Evolutionary conservation across 768 basidiomycete species (phyloP).

Genomic region (Russula earlei): DNA sequence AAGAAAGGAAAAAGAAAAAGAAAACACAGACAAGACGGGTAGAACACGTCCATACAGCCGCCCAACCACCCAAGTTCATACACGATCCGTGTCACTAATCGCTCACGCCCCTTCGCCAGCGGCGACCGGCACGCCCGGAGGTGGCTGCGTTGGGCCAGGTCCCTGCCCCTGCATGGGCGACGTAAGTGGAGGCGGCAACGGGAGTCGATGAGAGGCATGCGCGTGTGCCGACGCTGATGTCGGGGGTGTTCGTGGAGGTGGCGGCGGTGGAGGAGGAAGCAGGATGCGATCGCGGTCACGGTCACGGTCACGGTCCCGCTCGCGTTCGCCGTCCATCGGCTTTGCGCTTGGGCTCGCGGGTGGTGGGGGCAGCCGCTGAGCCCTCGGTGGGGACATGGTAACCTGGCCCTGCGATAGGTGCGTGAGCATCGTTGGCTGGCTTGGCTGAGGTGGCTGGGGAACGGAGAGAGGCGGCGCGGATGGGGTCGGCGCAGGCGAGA

Average conservation of each 20-base stretch:
- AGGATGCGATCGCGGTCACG: slow-evolving; percentile 11
- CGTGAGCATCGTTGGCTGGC: not conserved
- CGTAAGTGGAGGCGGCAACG: not conserved
- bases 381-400: slow-evolving; percentile 11
- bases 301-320: slow-evolving; percentile 10
- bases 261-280: not conserved
- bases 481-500: not conserved
- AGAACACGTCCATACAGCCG: not conserved
- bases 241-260: not conserved
- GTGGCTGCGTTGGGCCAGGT: not conserved
- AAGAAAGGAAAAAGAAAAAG: not conserved
- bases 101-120: slow-evolving; percentile 9
- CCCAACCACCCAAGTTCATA: not conserved
- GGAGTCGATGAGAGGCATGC: slow-evolving; percentile 6
- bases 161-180: not conserved
- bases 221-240: not conserved
- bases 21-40: not conserved
- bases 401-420: not conserved
- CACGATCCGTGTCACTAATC: too few relatives aligned
- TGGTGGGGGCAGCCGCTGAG: not conserved
- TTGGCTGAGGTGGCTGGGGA: not conserved
- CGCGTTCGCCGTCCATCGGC: slow-evolving; percentile 16
- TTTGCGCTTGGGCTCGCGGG: slow-evolving; percentile 10
- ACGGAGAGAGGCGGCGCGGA: not conserved
- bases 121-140: slow-evolving; percentile 4